Percentiles rank a stretch among this genome's conserved stretches.
Evolutionary conservation across 75 land plant genomes (phyloP).

Genomic region (Sequoiadendron giganteum): DNA sequence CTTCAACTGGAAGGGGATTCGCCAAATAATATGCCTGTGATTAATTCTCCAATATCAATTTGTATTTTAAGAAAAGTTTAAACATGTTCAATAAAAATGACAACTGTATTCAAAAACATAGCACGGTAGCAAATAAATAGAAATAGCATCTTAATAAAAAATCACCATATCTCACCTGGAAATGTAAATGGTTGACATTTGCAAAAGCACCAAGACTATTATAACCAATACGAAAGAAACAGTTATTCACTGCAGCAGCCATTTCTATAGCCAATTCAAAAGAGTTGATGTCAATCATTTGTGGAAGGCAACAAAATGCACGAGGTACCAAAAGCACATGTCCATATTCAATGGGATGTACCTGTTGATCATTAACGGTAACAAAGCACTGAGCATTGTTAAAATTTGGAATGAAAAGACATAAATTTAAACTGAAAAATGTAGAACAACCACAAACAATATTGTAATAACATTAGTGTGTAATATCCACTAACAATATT

Average conservation of each 20-base stretch:
- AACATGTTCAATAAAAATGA: neutral
- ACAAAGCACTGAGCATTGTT: neutral
- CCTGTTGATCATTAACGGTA: conserved; percentile 19
- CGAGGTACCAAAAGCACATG: conserved; percentile 61
- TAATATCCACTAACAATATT: neutral
- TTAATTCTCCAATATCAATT: neutral
- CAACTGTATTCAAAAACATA: neutral
- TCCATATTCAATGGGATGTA: conserved; percentile 64
- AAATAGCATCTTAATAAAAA: neutral
- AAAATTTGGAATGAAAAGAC: neutral
- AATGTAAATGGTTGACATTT: conserved; percentile 36
- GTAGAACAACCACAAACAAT: neutral
- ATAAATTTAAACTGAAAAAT: neutral
- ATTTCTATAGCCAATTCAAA: conserved; percentile 38
- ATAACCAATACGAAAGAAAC: conserved; percentile 45
- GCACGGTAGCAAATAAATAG: neutral
- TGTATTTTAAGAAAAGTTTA: neutral
- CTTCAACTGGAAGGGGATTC: conserved; percentile 59
- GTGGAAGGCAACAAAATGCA: conserved; percentile 15
- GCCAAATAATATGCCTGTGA: conserved; percentile 63
- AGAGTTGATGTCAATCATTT: conserved; percentile 26
- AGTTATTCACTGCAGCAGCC: conserved; percentile 44
- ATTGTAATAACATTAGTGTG: neutral
- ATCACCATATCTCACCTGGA: conserved; percentile 38
- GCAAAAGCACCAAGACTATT: conserved; percentile 44